Conservation (phyloP, 1,284 basidiomycete genomes). For the Trametes sp. region DNA sequence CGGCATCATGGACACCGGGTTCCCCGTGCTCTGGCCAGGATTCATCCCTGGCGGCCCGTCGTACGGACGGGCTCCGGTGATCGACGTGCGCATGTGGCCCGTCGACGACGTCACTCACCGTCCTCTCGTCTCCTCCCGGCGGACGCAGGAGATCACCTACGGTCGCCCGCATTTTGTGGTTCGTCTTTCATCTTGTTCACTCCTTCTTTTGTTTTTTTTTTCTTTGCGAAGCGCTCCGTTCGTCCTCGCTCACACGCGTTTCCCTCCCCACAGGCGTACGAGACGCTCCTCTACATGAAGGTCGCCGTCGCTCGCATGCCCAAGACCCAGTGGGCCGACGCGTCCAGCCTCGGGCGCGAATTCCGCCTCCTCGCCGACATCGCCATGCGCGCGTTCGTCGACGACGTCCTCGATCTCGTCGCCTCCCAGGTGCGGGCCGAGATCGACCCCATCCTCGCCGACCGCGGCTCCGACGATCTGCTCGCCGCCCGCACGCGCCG, state of each 20-base stretch:
- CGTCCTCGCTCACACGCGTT: not conserved
- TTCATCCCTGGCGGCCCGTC: not conserved
- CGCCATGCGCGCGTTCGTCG: not conserved
- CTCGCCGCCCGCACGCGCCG: not conserved
- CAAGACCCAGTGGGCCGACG: not conserved
- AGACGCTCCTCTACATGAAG: not conserved
- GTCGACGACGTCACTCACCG: not conserved
- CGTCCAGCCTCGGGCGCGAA: not conserved
- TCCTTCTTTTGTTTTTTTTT: no score
- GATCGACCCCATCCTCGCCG: not conserved
- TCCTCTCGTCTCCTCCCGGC: not conserved
- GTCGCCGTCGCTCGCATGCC: not conserved
- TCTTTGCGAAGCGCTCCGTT: no score
- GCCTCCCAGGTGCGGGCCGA: not conserved
- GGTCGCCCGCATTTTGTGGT: slow-evolving; percentile 1
- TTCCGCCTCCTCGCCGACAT: not conserved
- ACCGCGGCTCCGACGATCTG: not conserved
- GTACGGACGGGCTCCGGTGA: not conserved
- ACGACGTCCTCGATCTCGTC: not conserved
- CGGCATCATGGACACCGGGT: slow-evolving; percentile 3
- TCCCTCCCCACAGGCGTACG: not conserved
- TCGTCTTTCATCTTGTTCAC: not conserved
- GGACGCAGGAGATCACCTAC: slow-evolving; percentile 3
- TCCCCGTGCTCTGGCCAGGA: slow-evolving; percentile 1
- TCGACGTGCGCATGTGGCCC: not conserved